A percentile compares a stretch with the other conserved stretches of the same genome.
Conservation (phyloP, 2,329 filamentous ascomycete species). For the Trichoderma harzianum region DNA sequence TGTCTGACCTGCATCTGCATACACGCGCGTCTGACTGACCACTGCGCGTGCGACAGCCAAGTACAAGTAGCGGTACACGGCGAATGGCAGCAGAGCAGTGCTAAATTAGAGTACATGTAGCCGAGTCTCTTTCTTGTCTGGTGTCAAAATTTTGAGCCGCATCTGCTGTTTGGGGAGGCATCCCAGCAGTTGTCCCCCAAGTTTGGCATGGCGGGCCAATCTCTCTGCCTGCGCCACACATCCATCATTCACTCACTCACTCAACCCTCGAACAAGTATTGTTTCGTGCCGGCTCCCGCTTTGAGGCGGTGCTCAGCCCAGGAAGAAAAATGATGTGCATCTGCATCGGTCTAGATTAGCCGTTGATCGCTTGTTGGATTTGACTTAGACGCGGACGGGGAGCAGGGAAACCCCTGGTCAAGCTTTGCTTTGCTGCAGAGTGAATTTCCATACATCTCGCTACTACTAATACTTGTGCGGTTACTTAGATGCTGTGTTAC, state of each 20-base stretch:
- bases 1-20: constrained; percentile 20
- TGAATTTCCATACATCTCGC: background rate
- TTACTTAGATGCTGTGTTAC: background rate
- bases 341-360: background rate
- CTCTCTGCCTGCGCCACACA: background rate
- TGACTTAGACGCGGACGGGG: background rate
- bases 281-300: background rate
- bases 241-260: background rate
- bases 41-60: background rate
- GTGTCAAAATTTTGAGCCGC: background rate
- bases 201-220: background rate
- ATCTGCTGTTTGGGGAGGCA: background rate
- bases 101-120: background rate
- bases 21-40: constrained; percentile 21
- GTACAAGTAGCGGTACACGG: background rate
- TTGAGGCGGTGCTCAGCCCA: background rate
- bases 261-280: background rate
- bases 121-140: background rate
- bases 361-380: background rate
- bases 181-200: background rate
- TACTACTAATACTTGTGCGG: background rate
- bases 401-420: background rate
- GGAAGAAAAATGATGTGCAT: background rate
- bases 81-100: background rate
- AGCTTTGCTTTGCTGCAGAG: background rate